These are phyloP conservation scores for Picea sitchensis DNA, from an alignment of 75 land plant genomes.

Conservation along the genomic window DNA sequence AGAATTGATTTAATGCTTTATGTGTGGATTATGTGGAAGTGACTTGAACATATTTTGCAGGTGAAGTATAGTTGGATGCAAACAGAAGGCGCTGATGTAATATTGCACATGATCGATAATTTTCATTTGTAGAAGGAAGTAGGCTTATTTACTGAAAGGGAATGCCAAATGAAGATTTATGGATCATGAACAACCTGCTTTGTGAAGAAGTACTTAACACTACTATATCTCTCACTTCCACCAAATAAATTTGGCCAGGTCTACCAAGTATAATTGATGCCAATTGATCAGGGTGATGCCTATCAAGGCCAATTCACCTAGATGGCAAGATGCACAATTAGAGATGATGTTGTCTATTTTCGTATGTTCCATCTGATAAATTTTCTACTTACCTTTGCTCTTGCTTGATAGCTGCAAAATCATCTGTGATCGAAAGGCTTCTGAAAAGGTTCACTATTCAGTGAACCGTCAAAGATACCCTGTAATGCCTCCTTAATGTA, in stretches of 20 bases:
- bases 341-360: neutral
- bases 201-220: neutral
- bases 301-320: neutral
- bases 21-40: too few relatives aligned
- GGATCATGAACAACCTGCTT: neutral
- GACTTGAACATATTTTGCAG: slow-evolving; percentile 20
- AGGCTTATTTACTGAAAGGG: neutral
- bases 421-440: too few relatives aligned
- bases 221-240: neutral
- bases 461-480: neutral
- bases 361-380: neutral
- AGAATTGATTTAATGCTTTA: too few relatives aligned
- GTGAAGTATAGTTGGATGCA: slow-evolving; percentile 36
- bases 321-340: neutral
- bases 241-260: neutral
- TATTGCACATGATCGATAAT: slow-evolving; percentile 61
- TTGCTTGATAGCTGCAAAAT: too few relatives aligned
- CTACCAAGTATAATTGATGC: neutral
- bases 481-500: neutral
- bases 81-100: slow-evolving; percentile 61
- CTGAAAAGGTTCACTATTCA: too few relatives aligned
- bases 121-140: slow-evolving; percentile 31
- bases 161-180: neutral
- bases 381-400: too few relatives aligned
- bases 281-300: neutral